phyloP scores from a whole-genome alignment of 257 asterid genomes.

The Cruciata laevipes region DNA sequence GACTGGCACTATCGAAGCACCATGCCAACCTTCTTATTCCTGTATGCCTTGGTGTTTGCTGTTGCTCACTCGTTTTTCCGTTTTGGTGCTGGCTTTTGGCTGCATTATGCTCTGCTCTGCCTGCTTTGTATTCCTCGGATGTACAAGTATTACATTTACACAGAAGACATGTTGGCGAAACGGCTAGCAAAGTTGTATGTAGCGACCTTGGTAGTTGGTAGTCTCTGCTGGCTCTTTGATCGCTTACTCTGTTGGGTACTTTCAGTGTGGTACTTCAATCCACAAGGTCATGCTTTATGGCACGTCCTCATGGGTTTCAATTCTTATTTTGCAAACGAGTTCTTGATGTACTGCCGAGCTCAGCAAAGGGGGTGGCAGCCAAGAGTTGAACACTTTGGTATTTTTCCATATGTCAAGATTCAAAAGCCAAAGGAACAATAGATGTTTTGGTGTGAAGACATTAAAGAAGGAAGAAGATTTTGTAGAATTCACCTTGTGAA shows the following conservation, averaged over 20 bases:
- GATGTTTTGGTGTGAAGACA: slow-evolving; percentile 18
- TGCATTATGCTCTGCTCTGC: slow-evolving; percentile 79
- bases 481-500: slow-evolving; percentile 24
- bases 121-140: slow-evolving; percentile 89
- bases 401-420: slow-evolving; percentile 71
- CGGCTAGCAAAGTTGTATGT: slow-evolving; percentile 61
- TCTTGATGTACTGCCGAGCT: slow-evolving; percentile 93
- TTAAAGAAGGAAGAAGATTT: slow-evolving; percentile 15
- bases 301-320: slow-evolving; percentile 84
- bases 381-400: slow-evolving; percentile 49
- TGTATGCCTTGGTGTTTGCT: slow-evolving; percentile 76
- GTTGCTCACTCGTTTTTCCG: slow-evolving; percentile 64
- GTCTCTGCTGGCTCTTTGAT: slow-evolving; percentile 70
- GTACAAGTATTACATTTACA: slow-evolving; percentile 82
- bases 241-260: slow-evolving; percentile 52
- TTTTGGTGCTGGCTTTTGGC: slow-evolving; percentile 63
- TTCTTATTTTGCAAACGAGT: slow-evolving; percentile 79
- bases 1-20: slow-evolving; percentile 98
- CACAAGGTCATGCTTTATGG: slow-evolving; percentile 96
- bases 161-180: slow-evolving; percentile 70
- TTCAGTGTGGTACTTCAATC: slow-evolving; percentile 50
- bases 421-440: slow-evolving; percentile 77
- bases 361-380: slow-evolving; percentile 90
- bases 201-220: slow-evolving; percentile 47
- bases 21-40: slow-evolving; percentile 88